These are phyloP conservation scores for Fusarium coffeatum DNA, from an alignment of 2,329 filamentous ascomycete genomes.

Conservation along the genomic window DNA sequence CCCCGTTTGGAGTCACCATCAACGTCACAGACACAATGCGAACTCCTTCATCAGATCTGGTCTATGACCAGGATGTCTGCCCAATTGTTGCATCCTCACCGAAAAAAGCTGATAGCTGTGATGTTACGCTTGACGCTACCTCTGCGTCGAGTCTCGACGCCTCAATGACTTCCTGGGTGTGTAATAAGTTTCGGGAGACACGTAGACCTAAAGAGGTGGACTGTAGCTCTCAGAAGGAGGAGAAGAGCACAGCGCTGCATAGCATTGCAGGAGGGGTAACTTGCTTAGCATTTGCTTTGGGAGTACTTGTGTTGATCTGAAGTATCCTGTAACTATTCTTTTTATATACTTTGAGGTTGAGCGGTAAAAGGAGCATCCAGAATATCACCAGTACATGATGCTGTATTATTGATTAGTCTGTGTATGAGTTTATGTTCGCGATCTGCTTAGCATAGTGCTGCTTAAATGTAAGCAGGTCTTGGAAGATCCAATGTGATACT, in stretches of 20 bases:
- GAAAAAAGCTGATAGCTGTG: background rate
- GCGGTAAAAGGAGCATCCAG: too few species aligned
- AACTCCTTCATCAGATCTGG: background rate
- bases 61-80: background rate
- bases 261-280: background rate
- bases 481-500: too few species aligned
- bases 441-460: too few species aligned
- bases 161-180: background rate
- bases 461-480: too few species aligned
- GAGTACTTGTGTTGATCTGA: too few species aligned
- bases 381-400: too few species aligned
- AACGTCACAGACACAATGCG: background rate
- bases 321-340: too few species aligned
- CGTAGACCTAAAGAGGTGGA: background rate
- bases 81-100: background rate
- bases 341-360: too few species aligned
- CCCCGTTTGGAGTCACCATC: background rate
- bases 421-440: too few species aligned
- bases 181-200: background rate
- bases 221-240: background rate
- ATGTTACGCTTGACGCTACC: background rate
- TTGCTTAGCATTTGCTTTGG: accelerated
- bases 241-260: background rate
- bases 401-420: too few species aligned
- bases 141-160: background rate